A percentile compares a stretch with the other conserved stretches of the same genome.
phyloP scores from a whole-genome alignment of 1,139 yeast genomes.

The Sugiyamaella pinicola region DNA sequence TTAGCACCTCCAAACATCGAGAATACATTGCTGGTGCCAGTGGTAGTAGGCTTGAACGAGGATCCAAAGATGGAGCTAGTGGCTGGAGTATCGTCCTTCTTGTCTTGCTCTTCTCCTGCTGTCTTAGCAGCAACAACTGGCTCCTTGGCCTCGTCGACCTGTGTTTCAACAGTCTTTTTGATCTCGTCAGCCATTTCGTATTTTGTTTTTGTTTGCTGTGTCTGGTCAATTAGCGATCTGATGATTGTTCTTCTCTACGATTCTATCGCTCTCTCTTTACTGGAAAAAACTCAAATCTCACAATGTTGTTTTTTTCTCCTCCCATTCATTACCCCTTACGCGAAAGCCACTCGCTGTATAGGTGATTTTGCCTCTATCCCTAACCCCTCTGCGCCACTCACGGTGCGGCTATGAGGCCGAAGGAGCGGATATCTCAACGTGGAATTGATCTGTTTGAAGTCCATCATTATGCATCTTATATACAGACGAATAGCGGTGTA shows the following conservation, averaged over 20 bases:
- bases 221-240: neutral
- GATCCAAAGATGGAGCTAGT: conserved; percentile 30
- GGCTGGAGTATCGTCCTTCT: conserved; percentile 24
- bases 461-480: no score
- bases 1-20: conserved; percentile 90
- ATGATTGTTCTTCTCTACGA: no score
- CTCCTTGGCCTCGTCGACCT: conserved; percentile 27
- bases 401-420: no score
- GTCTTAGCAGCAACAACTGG: conserved; percentile 26
- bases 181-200: conserved; percentile 21
- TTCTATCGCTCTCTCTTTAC: no score
- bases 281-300: no score
- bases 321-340: neutral
- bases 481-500: no score
- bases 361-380: neutral
- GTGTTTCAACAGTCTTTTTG: conserved; percentile 24
- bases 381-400: neutral
- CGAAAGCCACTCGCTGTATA: neutral
- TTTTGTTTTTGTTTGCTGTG: neutral
- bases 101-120: conserved; percentile 10
- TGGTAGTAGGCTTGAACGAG: conserved; percentile 40
- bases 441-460: no score
- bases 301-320: no score
- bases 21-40: conserved; percentile 73
- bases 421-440: no score